Conservation (phyloP, 306 rosid species). For the Prunus davidiana region DNA sequence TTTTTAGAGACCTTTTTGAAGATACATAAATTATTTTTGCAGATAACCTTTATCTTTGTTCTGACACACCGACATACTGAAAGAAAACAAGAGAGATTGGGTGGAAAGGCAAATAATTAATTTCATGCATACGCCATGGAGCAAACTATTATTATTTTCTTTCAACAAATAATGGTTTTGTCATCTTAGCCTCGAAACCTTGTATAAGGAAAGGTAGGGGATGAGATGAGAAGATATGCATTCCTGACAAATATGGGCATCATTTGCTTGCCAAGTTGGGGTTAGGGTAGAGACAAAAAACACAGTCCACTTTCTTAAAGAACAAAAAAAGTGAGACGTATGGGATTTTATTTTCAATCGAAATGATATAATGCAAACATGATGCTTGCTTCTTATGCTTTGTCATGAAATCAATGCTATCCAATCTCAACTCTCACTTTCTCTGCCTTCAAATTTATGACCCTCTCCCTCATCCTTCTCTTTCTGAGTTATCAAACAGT, state of each 20-base stretch:
- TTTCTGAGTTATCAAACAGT: conserved; percentile 2
- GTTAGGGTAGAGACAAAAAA: not conserved
- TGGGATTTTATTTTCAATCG: not conserved
- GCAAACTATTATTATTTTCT: not conserved
- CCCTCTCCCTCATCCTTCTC: no score
- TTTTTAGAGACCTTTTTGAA: no score
- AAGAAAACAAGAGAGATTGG: not conserved
- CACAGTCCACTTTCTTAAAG: not conserved
- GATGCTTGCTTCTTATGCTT: not conserved
- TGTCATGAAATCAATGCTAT: not conserved
- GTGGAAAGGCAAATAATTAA: not conserved
- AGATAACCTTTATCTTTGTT: no score
- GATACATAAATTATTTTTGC: no score
- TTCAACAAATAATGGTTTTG: not conserved
- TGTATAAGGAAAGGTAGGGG: not conserved
- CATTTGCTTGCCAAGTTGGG: not conserved
- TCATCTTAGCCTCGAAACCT: conserved; percentile 5
- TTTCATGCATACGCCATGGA: not conserved
- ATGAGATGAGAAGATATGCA: not conserved
- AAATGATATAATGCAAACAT: not conserved
- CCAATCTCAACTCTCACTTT: not conserved
- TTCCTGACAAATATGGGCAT: conserved; percentile 1
- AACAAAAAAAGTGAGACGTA: not conserved
- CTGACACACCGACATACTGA: not conserved
- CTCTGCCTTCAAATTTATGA: not conserved